Conservation (phyloP, 257 asterid genomes). For the Nicotiana tabacum region DNA sequence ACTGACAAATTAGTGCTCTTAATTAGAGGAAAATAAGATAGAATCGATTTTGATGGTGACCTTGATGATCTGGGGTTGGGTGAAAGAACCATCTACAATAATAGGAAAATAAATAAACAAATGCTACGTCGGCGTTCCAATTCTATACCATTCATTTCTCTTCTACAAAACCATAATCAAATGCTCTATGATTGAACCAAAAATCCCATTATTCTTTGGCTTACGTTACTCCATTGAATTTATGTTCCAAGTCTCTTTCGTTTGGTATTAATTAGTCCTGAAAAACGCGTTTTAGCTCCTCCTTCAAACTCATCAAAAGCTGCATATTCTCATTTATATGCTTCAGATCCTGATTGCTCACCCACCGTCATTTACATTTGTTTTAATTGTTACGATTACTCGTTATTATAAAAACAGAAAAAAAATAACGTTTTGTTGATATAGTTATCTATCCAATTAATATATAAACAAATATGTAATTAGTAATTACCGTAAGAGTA, state of each 20-base stretch:
- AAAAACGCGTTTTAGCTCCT: neutral
- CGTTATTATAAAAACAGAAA: too few species aligned
- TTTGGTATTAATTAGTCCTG: neutral
- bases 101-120: neutral
- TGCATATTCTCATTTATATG: neutral
- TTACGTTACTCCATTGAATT: neutral
- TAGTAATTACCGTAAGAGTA: too few species aligned
- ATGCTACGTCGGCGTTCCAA: neutral
- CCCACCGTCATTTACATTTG: neutral
- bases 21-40: neutral
- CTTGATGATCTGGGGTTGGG: neutral
- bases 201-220: neutral
- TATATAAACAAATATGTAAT: too few species aligned
- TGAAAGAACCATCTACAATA: neutral
- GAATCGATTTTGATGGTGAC: neutral
- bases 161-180: neutral
- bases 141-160: neutral
- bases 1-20: neutral
- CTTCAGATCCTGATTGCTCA: neutral
- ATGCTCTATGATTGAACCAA: neutral
- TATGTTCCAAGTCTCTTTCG: neutral
- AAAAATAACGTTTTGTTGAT: neutral
- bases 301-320: neutral
- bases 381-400: neutral
- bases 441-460: too few species aligned